Conservation (phyloP, 2,329 filamentous ascomycete genomes). For the Aphanocladium album region DNA sequence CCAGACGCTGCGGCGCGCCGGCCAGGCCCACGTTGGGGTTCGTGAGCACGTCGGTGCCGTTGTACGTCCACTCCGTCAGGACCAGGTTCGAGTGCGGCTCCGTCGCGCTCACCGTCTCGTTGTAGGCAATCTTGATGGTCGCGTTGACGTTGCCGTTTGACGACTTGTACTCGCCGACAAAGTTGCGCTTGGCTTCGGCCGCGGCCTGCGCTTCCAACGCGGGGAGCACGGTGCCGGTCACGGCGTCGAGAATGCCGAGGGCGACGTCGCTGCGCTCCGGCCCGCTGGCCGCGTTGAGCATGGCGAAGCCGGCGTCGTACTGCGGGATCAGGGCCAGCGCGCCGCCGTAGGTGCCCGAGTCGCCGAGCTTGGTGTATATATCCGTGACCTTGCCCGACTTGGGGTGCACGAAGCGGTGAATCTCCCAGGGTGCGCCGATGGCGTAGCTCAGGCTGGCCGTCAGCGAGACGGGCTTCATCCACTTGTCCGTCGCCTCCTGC, state of each 20-base stretch:
- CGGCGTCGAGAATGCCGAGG: slow-evolving; percentile 10
- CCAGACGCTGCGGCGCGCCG: not conserved
- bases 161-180: slow-evolving; percentile 15
- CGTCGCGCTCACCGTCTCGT: slow-evolving; percentile 8
- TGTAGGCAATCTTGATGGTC: slow-evolving; percentile 13
- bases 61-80: slow-evolving; percentile 14
- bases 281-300: slow-evolving; percentile 32
- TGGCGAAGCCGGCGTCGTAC: slow-evolving; percentile 35
- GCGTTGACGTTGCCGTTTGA: slow-evolving; percentile 9
- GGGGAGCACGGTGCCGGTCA: slow-evolving; percentile 12
- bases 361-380: slow-evolving; percentile 16
- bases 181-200: slow-evolving; percentile 13
- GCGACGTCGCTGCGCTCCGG: slow-evolving; percentile 10
- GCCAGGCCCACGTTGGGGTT: not conserved
- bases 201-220: slow-evolving; percentile 13
- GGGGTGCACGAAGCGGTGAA: slow-evolving; percentile 28
- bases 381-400: slow-evolving; percentile 37
- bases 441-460: slow-evolving; percentile 34
- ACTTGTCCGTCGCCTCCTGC: slow-evolving; percentile 18
- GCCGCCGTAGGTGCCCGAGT: slow-evolving; percentile 25
- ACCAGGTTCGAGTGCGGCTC: slow-evolving; percentile 9
- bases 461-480: slow-evolving; percentile 36
- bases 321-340: slow-evolving; percentile 38
- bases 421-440: slow-evolving; percentile 36
- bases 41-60: slow-evolving; percentile 15